These are phyloP conservation scores for Symmetrospora coprosmae DNA, from an alignment of 768 basidiomycete genomes.

Conservation along the genomic window DNA sequence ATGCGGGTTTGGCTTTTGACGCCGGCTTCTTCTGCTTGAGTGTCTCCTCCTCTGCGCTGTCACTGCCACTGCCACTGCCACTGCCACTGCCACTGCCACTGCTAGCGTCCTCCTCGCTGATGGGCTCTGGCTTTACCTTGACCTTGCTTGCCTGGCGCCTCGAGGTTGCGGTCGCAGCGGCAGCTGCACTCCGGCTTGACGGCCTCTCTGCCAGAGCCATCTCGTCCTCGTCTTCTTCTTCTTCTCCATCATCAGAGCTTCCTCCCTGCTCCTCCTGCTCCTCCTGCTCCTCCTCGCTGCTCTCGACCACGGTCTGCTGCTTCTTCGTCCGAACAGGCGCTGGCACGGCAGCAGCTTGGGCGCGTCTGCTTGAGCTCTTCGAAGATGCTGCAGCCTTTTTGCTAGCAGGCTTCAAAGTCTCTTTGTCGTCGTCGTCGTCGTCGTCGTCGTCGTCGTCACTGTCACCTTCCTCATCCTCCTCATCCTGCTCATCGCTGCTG, in stretches of 20 bases:
- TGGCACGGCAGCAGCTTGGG: neutral
- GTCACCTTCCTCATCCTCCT: neutral
- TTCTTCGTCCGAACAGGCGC: slow-evolving; percentile 23
- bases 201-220: neutral
- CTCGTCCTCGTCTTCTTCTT: slow-evolving; percentile 25
- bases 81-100: no score
- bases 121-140: no score
- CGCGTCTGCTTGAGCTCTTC: neutral
- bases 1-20: no score
- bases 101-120: no score
- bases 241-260: slow-evolving; percentile 28
- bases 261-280: slow-evolving; percentile 16
- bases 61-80: no score
- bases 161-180: neutral
- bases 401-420: neutral
- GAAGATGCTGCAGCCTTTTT: neutral
- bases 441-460: slow-evolving; percentile 1
- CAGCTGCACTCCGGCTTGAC: neutral
- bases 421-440: neutral
- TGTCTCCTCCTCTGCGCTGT: no score
- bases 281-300: slow-evolving; percentile 32
- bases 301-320: slow-evolving; percentile 6
- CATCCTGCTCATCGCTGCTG: neutral
- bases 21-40: no score
- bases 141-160: neutral